Percentiles rank a stretch among this genome's conserved stretches.
Evolutionary conservation across 1,139 yeast species (phyloP).

Genomic region (Pichia sp.): DNA sequence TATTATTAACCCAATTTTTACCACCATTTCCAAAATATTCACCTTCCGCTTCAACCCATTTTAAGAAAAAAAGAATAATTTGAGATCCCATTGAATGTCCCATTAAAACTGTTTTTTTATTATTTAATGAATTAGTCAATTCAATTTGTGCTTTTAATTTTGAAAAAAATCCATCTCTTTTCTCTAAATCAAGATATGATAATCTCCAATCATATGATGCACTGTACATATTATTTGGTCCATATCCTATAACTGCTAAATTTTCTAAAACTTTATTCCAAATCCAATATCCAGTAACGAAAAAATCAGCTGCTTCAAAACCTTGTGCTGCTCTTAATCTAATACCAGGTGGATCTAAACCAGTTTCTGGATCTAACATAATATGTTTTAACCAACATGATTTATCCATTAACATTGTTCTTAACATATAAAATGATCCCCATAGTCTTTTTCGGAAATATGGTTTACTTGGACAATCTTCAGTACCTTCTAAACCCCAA

Average conservation of each 20-base stretch:
- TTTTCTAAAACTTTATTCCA: constrained; percentile 95
- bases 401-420: constrained; percentile 88
- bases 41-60: constrained; percentile 94
- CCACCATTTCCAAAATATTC: constrained; percentile 84
- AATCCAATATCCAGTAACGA: constrained; percentile 96
- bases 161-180: constrained; percentile 77
- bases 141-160: constrained; percentile 72
- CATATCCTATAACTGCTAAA: constrained; percentile 89
- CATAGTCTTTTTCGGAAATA: constrained; percentile 89
- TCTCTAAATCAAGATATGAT: constrained; percentile 81
- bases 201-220: constrained; percentile 97
- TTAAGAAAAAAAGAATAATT: constrained; percentile 75
- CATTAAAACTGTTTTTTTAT: constrained; percentile 69
- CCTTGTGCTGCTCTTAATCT: constrained; percentile 90
- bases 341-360: constrained; percentile 82
- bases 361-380: constrained; percentile 84
- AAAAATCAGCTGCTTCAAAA: constrained; percentile 94
- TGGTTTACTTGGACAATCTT: constrained; percentile 65
- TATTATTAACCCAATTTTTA: constrained; percentile 72
- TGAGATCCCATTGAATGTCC: constrained; percentile 99
- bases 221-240: constrained; percentile 80
- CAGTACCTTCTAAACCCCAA: constrained; percentile 74
- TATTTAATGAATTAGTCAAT: constrained; percentile 40
- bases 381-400: constrained; percentile 90
- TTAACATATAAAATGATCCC: constrained; percentile 95